Evolutionary conservation across 2,329 filamentous ascomycete species (phyloP).

Genomic region (Aurifilum marmelostoma): DNA sequence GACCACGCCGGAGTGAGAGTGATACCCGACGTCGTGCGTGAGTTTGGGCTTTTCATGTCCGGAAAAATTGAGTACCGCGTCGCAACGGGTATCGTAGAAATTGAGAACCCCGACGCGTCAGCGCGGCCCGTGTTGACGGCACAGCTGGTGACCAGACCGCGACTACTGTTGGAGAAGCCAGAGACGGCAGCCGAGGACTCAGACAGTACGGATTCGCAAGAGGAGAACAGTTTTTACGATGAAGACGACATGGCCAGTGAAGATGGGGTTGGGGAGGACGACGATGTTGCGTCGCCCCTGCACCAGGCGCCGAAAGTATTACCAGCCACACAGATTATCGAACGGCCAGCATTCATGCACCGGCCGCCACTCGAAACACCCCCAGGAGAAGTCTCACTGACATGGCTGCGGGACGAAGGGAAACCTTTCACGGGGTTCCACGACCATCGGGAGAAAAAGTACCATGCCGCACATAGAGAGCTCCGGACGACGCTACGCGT

Average conservation of each 20-base stretch:
- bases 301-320: background rate
- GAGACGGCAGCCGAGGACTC: too few relatives aligned
- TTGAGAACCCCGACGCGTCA: slow-evolving; percentile 18
- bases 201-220: background rate
- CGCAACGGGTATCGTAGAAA: slow-evolving; percentile 43
- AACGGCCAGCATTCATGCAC: slow-evolving; percentile 26
- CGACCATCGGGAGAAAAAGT: slow-evolving; percentile 8
- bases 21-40: slow-evolving; percentile 49
- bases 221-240: background rate
- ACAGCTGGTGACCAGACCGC: background rate
- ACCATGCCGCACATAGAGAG: slow-evolving; percentile 22
- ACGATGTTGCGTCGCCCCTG: background rate
- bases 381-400: background rate
- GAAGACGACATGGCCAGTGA: background rate
- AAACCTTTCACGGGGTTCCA: slow-evolving; percentile 28
- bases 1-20: slow-evolving; percentile 31
- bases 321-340: slow-evolving; percentile 22
- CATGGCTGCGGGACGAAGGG: slow-evolving; percentile 11
- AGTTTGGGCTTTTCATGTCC: slow-evolving; percentile 52
- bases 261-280: background rate
- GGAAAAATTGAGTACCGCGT: slow-evolving; percentile 42
- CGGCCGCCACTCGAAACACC: slow-evolving; percentile 17
- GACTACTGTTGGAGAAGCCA: background rate
- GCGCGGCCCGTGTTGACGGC: slow-evolving; percentile 12
- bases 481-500: slow-evolving; percentile 1